phyloP scores from a whole-genome alignment of 1,284 basidiomycete genomes.

The Cutaneotrichosporon cutaneum region DNA sequence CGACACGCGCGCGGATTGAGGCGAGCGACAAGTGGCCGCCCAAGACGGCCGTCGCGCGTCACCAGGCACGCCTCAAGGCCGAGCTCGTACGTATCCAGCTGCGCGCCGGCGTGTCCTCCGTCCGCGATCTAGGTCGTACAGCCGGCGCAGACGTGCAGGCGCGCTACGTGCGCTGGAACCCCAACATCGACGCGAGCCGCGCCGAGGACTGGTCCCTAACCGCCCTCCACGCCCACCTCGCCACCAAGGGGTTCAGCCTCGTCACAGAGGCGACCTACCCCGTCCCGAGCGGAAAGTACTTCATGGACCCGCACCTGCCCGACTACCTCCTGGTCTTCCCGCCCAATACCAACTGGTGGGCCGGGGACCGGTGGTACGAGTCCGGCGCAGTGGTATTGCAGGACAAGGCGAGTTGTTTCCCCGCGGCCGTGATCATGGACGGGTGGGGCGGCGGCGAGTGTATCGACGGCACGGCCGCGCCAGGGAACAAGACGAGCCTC shows the following conservation, averaged over 20 bases:
- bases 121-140: constrained; percentile 61
- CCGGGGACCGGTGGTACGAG: constrained; percentile 48
- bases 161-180: constrained; percentile 82
- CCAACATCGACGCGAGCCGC: constrained; percentile 55
- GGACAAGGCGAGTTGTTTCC: constrained; percentile 97
- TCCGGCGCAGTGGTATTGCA: constrained; percentile 72
- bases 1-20: constrained; percentile 68
- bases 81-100: constrained; percentile 84
- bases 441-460: constrained; percentile 56
- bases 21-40: constrained; percentile 77
- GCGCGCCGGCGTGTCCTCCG: constrained; percentile 65
- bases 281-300: constrained; percentile 56
- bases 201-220: constrained; percentile 31
- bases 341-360: constrained; percentile 57
- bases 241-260: constrained; percentile 29
- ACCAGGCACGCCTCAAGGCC: constrained; percentile 81
- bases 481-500: constrained; percentile 97
- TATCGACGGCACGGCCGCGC: constrained; percentile 95
- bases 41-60: constrained; percentile 75
- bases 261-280: constrained; percentile 38
- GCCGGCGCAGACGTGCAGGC: constrained; percentile 58
- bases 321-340: constrained; percentile 73
- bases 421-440: constrained; percentile 70
- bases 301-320: constrained; percentile 72
- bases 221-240: constrained; percentile 35